A percentile compares a stretch with the other conserved stretches of the same genome.
These are phyloP conservation scores for Sisymbrium altissimum DNA, from an alignment of 345 rosid genomes.

Conservation along the genomic window DNA sequence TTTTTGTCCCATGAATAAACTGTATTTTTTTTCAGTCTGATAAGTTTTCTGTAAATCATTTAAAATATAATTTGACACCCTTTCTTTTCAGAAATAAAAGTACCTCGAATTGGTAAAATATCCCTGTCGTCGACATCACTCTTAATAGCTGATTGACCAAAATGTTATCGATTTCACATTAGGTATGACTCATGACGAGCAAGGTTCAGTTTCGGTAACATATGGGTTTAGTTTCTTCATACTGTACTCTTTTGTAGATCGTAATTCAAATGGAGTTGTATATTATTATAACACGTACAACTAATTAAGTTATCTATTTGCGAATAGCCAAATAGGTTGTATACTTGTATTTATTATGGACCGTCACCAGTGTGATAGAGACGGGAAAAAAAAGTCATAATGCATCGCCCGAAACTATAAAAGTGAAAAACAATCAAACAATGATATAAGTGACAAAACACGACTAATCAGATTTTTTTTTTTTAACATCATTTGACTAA, in stretches of 20 bases:
- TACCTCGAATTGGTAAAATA: not conserved
- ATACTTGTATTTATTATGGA: too few species aligned
- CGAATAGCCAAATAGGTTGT: too few species aligned
- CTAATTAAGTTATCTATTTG: too few species aligned
- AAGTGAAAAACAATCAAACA: too few species aligned
- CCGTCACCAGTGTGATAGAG: too few species aligned
- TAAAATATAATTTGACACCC: not conserved
- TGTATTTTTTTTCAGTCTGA: not conserved
- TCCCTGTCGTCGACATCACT: not conserved
- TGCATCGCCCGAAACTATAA: too few species aligned
- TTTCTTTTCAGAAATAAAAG: not conserved
- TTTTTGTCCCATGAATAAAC: slow-evolving; percentile 12
- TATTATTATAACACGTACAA: too few species aligned
- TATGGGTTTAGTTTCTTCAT: not conserved
- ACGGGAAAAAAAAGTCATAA: too few species aligned
- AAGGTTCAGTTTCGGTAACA: not conserved
- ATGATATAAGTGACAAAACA: too few species aligned
- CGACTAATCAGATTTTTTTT: too few species aligned
- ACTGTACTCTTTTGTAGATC: not conserved
- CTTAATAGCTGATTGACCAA: not conserved
- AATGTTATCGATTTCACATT: not conserved
- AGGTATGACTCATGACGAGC: not conserved
- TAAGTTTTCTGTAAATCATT: not conserved
- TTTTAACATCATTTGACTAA: too few species aligned
- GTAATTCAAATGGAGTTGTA: not conserved